Evolutionary conservation across 2,329 filamentous ascomycete genomes (phyloP).

Genomic region (Chaetomiaceae sp.): DNA sequence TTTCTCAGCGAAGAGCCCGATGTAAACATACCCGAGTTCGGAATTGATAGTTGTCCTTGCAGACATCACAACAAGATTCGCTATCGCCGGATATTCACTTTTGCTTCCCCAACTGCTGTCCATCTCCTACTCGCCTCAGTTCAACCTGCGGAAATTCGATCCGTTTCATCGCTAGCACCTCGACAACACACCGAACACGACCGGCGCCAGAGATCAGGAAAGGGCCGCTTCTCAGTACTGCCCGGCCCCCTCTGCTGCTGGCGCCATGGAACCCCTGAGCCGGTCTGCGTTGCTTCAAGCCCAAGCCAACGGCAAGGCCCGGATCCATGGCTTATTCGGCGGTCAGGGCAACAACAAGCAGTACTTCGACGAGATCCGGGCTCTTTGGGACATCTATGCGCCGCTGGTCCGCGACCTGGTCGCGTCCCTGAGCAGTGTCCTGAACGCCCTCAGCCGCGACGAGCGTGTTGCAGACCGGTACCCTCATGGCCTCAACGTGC

Average conservation of each 20-base stretch:
- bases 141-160: too few relatives aligned
- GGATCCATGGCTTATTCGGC: slow-evolving; percentile 1
- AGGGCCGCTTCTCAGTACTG: too few relatives aligned
- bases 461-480: slow-evolving; percentile 1
- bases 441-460: background rate
- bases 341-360: slow-evolving; percentile 6
- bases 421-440: background rate
- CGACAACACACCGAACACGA: too few relatives aligned
- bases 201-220: too few relatives aligned
- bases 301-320: background rate
- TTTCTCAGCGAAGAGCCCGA: too few relatives aligned
- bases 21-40: too few relatives aligned
- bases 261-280: background rate
- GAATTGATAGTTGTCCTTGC: too few relatives aligned
- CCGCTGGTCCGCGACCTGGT: background rate
- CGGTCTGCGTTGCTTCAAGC: background rate
- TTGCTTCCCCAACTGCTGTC: too few relatives aligned
- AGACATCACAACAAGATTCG: too few relatives aligned
- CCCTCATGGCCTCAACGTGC: background rate
- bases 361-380: background rate
- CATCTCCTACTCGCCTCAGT: too few relatives aligned
- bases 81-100: too few relatives aligned
- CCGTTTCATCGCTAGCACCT: too few relatives aligned
- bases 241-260: background rate
- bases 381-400: background rate